Conservation (phyloP, 495 filamentous ascomycete species). For the Hyaloscypha finlandica region DNA sequence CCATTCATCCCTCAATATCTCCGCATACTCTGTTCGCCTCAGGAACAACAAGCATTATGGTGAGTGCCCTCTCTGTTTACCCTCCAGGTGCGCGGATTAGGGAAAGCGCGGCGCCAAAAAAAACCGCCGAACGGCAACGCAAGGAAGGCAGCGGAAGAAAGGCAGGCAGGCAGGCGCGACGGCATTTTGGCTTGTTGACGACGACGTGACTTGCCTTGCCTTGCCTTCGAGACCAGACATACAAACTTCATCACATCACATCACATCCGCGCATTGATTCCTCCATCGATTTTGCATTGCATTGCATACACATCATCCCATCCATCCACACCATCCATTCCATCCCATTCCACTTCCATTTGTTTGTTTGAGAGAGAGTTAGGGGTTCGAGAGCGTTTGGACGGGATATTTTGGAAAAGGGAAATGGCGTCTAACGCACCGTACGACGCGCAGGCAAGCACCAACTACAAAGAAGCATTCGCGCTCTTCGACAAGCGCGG, state of each 20-base stretch:
- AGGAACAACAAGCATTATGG: conserved; percentile 3
- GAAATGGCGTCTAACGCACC: conserved; percentile 46
- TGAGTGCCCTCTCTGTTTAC: conserved; percentile 1
- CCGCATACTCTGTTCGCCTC: too few relatives aligned
- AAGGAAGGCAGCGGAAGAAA: background rate
- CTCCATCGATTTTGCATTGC: background rate
- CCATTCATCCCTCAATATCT: background rate
- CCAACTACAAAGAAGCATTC: conserved; percentile 99
- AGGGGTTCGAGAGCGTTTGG: background rate
- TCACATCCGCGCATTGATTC: background rate
- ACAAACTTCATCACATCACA: background rate
- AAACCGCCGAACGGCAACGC: background rate
- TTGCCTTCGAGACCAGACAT: background rate
- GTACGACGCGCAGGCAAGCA: conserved; percentile 74
- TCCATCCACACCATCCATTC: conserved; percentile 2
- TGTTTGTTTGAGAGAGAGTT: background rate
- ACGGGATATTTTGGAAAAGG: background rate
- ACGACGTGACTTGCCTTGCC: background rate
- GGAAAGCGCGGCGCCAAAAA: background rate
- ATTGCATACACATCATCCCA: background rate
- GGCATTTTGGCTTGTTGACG: background rate
- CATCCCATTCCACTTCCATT: conserved; percentile 3
- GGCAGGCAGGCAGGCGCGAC: too few relatives aligned
- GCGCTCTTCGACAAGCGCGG: conserved; percentile 99
- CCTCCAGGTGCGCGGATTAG: background rate